Evolutionary conservation across 129 eudicot species (phyloP).

Genomic region (Logfia minima): DNA sequence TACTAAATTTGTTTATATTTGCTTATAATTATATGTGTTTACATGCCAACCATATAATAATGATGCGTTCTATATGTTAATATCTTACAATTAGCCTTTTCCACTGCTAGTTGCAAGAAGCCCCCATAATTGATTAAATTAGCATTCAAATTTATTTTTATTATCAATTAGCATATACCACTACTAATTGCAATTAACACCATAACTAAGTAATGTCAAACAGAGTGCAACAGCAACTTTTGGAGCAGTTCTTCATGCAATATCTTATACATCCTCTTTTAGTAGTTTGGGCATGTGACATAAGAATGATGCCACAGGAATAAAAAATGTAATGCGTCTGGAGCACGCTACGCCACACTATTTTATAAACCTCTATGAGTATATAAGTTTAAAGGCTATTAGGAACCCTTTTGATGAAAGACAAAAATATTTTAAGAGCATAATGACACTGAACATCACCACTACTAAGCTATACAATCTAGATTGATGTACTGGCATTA

Average conservation of each 20-base stretch:
- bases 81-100: background rate
- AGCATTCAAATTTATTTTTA: too few species aligned
- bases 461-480: background rate
- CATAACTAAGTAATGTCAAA: conserved; percentile 10
- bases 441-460: background rate
- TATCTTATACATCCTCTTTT: background rate
- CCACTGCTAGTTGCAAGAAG: background rate
- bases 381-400: background rate
- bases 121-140: background rate
- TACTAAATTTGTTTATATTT: background rate
- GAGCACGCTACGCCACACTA: background rate
- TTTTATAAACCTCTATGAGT: background rate
- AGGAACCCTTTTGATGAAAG: background rate
- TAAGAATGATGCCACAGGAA: background rate
- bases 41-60: background rate
- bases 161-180: background rate
- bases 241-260: conserved; percentile 1
- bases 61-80: background rate
- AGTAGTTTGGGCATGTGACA: background rate
- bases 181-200: conserved; percentile 3
- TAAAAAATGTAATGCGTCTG: background rate
- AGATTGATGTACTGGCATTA: background rate
- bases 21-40: background rate
- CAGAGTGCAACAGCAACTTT: background rate
- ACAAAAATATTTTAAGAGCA: background rate